A percentile compares a stretch with the other conserved stretches of the same genome.
Evolutionary conservation across 495 filamentous ascomycete genomes (phyloP).

Genomic region (Darksidea phi): DNA sequence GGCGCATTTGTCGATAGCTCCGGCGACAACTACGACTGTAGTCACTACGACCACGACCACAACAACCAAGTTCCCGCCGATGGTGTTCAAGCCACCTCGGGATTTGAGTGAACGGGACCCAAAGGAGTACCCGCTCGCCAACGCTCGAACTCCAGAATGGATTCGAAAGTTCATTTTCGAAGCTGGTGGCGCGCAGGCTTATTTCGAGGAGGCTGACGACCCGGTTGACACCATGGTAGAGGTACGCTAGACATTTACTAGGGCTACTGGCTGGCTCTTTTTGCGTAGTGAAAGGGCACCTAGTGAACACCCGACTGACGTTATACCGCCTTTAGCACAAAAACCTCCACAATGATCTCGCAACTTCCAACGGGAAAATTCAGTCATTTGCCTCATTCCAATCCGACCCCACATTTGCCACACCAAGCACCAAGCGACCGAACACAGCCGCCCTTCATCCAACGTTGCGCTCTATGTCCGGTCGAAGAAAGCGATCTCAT

Average conservation of each 20-base stretch:
- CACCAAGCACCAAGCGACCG: constrained; percentile 18
- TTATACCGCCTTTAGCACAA: constrained; percentile 15
- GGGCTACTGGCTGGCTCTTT: not conserved
- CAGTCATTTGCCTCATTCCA: constrained; percentile 7
- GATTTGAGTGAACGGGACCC: constrained; percentile 73
- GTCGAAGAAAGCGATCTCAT: constrained; percentile 48
- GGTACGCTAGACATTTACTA: constrained; percentile 48
- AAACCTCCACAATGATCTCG: constrained; percentile 19
- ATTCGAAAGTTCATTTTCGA: constrained; percentile 73
- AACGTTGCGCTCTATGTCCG: constrained; percentile 24
- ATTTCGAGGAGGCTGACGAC: constrained; percentile 67
- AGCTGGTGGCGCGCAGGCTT: constrained; percentile 61
- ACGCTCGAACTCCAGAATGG: constrained; percentile 71
- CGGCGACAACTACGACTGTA: constrained; percentile 70
- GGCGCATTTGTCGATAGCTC: constrained; percentile 68
- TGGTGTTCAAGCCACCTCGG: constrained; percentile 72
- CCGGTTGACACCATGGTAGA: constrained; percentile 54
- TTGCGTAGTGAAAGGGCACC: not conserved
- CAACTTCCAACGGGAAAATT: constrained; percentile 20
- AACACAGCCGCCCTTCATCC: not conserved
- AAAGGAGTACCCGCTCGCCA: constrained; percentile 85
- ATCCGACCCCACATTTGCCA: constrained; percentile 20
- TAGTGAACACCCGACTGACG: constrained; percentile 1
- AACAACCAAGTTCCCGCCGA: constrained; percentile 80
- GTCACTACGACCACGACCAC: constrained; percentile 95